phyloP scores from a whole-genome alignment of 768 basidiomycete species.

The Tylopilus sp. region DNA sequence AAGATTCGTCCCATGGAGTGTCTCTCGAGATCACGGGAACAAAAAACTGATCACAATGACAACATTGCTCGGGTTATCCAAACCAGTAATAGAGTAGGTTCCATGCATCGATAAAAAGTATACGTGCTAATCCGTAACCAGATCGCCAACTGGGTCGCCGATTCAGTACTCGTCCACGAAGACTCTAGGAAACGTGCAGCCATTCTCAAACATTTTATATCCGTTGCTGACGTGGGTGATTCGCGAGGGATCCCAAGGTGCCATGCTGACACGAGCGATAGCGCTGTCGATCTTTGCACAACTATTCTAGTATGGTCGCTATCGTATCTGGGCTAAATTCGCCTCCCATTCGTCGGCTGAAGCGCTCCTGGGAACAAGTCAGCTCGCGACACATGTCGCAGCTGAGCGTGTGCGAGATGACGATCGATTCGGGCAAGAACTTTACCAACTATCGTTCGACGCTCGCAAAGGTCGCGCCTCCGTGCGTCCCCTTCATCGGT shows the following conservation, averaged over 20 bases:
- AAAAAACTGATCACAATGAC: conserved; percentile 67
- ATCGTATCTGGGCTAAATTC: conserved; percentile 93
- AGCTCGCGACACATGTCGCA: conserved; percentile 68
- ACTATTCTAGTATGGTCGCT: conserved; percentile 96
- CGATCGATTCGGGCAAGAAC: conserved; percentile 91
- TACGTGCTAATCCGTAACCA: conserved; percentile 28
- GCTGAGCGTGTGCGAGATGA: conserved; percentile 79
- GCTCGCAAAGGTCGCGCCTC: conserved; percentile 79
- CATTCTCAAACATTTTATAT: conserved; percentile 87
- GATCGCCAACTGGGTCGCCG: conserved; percentile 94
- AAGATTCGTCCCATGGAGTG: conserved; percentile 90
- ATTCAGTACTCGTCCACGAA: conserved; percentile 74
- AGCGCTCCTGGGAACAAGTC: conserved; percentile 91
- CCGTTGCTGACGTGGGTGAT: conserved; percentile 78
- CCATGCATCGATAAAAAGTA: neutral
- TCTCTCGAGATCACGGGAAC: conserved; percentile 77
- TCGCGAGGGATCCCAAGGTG: neutral
- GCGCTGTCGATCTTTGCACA: conserved; percentile 87
- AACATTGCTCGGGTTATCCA: conserved; percentile 87
- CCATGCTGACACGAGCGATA: conserved; percentile 30
- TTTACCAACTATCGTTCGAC: conserved; percentile 88
- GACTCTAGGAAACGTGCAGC: conserved; percentile 80
- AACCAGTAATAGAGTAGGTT: conserved; percentile 76
- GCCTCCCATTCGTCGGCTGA: conserved; percentile 87
- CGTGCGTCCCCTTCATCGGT: conserved; percentile 98